Conservation (phyloP, 2,329 filamentous ascomycete species). For the Colletotrichum incanum region DNA sequence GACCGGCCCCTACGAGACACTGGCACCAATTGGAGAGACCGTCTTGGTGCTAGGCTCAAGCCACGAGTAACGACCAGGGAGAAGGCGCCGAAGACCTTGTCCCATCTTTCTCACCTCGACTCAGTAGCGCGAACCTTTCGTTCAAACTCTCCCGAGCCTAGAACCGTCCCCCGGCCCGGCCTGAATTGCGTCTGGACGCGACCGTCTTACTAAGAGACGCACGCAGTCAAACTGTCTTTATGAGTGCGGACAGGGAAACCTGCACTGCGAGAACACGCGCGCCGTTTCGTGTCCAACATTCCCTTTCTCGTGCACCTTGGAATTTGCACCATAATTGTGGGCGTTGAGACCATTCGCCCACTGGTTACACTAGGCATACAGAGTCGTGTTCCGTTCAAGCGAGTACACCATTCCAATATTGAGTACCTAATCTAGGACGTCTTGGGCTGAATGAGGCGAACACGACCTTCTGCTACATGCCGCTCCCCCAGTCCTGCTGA, state of each 20-base stretch:
- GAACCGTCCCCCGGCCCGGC: constrained; percentile 12
- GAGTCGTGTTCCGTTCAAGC: constrained; percentile 11
- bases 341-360: constrained; percentile 1
- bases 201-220: constrained; percentile 12
- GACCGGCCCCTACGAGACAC: constrained; percentile 34
- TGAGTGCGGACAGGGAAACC: neutral
- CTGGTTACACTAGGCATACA: neutral
- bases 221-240: neutral
- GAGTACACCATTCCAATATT: constrained; percentile 12
- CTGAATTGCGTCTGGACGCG: constrained; percentile 15
- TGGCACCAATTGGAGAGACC: constrained; percentile 10
- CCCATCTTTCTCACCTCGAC: constrained; percentile 5
- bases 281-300: neutral
- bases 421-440: neutral
- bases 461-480: constrained; percentile 21
- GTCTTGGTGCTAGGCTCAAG: constrained; percentile 28
- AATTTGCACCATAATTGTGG: neutral
- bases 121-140: constrained; percentile 32
- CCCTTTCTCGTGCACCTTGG: neutral
- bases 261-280: neutral
- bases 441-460: constrained; percentile 2
- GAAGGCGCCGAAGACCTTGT: constrained; percentile 21
- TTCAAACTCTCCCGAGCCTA: constrained; percentile 21
- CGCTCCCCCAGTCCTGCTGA: neutral
- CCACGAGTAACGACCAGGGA: constrained; percentile 41